A percentile compares a stretch with the other conserved stretches of the same genome.
These are phyloP conservation scores for Phytopythium sindhum DNA, from an alignment of 352 stramenopile genomes.

Conservation along the genomic window DNA sequence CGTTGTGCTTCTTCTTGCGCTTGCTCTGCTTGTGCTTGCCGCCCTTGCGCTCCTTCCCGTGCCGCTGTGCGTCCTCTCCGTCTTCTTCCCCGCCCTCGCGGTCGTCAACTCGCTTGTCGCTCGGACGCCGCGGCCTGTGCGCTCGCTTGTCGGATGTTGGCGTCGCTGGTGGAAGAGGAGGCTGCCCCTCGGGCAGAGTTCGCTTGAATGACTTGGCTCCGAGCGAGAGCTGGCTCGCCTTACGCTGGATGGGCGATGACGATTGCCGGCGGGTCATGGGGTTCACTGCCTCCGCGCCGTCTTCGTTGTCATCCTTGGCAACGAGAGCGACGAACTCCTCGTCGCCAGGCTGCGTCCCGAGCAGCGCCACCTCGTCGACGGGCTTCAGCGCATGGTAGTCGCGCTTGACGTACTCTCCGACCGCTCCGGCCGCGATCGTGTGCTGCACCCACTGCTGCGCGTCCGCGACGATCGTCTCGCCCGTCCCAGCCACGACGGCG, in stretches of 20 bases:
- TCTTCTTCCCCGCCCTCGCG: conserved; percentile 1
- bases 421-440: conserved; percentile 31
- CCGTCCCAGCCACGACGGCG: conserved; percentile 44
- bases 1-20: neutral
- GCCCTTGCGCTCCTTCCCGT: neutral
- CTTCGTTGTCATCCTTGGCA: conserved; percentile 30
- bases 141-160: neutral
- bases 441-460: conserved; percentile 65
- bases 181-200: neutral
- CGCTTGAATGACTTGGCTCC: neutral
- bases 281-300: conserved; percentile 14
- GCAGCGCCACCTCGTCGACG: conserved; percentile 44
- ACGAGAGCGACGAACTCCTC: conserved; percentile 60
- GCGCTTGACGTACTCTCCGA: conserved; percentile 53
- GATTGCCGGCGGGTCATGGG: conserved; percentile 12
- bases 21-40: neutral
- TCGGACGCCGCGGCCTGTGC: neutral
- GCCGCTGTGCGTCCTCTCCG: neutral
- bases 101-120: neutral
- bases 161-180: neutral
- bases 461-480: conserved; percentile 58
- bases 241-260: conserved; percentile 31
- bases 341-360: conserved; percentile 44
- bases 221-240: conserved; percentile 20
- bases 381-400: conserved; percentile 61